Base-by-base conservation (phyloP, 225 moss, liverwort and hornwort genomes). In the Sphagnum contortum region DNA sequence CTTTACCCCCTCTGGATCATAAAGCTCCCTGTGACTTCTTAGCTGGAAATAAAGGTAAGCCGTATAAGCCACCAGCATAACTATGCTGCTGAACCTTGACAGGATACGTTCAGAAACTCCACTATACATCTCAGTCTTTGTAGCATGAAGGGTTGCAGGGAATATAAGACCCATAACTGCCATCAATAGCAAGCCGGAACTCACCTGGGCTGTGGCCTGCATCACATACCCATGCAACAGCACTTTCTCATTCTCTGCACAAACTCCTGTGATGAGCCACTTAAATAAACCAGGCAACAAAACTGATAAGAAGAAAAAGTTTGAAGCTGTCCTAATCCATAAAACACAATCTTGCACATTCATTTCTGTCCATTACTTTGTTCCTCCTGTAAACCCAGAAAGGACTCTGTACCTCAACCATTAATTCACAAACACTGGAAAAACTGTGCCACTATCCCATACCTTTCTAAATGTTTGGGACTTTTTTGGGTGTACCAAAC, bases 131-230 rank as follows among this genome's bases (percentile, higher is more conserved):
- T 95, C 95, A 4, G 92, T 92, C 50, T 80, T 83, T 0, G 92
- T 95, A 13, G 92, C 88, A 10, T 92, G 90, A 3, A 96, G 76
- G 48, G 87, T 82, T 0, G 92, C 88, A 6, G 94, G 91, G 67
- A 95, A 88, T 44, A 90, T 56, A 13, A 90, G 64, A 47, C 92
- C 82, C 92, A 92, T 81, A 10, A 90, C 90, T 3, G 95, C 83
- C 95, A 92, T 96, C 62, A 96, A 50, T 64, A 96, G 74, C 78
- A 91, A 71, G 66, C 94, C 89, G 12, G 91, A 89, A 50, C 83
- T 84, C 49, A 94, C 74, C 46, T 87, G 80, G 52, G 90, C 87
- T 10, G 87, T 75, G 8, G 71, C 76, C 81, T 84, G 65, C 5
- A 6, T 52, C 52, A 52, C 52, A 52, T 9, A 29, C 52, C 52